Percentiles rank a stretch among this genome's conserved stretches.
Conservation (phyloP, 2,329 filamentous ascomycete species). For the Alternaria arbusti region DNA sequence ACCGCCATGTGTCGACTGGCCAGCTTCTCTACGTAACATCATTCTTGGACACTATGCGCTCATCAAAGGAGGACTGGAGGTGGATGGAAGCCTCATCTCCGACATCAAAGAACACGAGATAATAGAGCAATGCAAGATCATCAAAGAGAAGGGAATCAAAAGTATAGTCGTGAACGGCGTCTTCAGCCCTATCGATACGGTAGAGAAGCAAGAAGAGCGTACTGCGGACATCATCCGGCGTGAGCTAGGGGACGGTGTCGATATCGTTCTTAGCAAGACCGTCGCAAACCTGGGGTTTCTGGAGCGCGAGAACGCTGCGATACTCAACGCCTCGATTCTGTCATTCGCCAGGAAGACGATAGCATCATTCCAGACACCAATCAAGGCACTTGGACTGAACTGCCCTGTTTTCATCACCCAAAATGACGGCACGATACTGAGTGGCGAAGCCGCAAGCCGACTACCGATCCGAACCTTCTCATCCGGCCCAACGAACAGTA, state of each 20-base stretch:
- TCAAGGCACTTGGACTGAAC: conserved; percentile 52
- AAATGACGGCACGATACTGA: conserved; percentile 59
- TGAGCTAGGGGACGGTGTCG: conserved; percentile 53
- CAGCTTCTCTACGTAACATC: conserved; percentile 52
- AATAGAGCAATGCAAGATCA: conserved; percentile 51
- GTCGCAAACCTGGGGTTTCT: conserved; percentile 60
- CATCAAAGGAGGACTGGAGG: conserved; percentile 58
- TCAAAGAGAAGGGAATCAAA: conserved; percentile 53
- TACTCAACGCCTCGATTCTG: conserved; percentile 58
- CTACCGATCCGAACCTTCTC: conserved; percentile 60
- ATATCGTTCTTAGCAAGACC: conserved; percentile 60
- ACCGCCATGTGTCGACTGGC: conserved; percentile 60
- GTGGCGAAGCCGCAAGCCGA: conserved; percentile 54
- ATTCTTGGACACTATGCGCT: conserved; percentile 55
- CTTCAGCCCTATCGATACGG: conserved; percentile 64
- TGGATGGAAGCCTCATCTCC: conserved; percentile 57
- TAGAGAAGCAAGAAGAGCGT: conserved; percentile 59
- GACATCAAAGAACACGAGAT: conserved; percentile 55
- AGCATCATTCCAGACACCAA: conserved; percentile 54
- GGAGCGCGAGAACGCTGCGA: conserved; percentile 59
- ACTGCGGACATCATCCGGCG: conserved; percentile 57
- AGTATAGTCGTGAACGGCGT: conserved; percentile 64
- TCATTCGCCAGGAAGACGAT: conserved; percentile 56
- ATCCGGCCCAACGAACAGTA: conserved; percentile 60
- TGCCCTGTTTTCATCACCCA: conserved; percentile 61